These are phyloP conservation scores for Pseudognaphalium luteoalbum DNA, from an alignment of 129 eudicot species.

Conservation along the genomic window DNA sequence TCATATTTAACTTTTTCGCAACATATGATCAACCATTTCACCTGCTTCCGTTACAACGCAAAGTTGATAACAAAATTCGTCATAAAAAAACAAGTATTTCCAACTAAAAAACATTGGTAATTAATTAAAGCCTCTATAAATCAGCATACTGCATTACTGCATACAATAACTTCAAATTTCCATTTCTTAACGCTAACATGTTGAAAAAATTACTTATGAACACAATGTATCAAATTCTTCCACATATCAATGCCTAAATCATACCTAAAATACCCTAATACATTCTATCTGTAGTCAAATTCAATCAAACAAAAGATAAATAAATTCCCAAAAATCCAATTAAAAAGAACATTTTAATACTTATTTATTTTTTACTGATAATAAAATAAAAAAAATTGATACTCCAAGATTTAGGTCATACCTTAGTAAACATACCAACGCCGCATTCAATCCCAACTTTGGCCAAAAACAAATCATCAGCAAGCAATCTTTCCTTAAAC, in stretches of 20 bases:
- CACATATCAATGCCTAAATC: neutral
- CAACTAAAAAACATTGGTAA: neutral
- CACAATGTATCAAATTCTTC: neutral
- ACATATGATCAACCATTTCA: neutral
- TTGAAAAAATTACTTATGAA: too few relatives aligned
- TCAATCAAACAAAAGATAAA: neutral
- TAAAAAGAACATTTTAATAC: neutral
- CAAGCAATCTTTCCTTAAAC: constrained; percentile 86
- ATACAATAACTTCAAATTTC: neutral
- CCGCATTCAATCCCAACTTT: constrained; percentile 80
- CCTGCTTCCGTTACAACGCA: neutral
- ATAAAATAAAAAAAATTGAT: too few relatives aligned
- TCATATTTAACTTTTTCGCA: neutral
- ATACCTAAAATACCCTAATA: too few relatives aligned
- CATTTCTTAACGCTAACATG: too few relatives aligned
- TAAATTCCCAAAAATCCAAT: neutral
- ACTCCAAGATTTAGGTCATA: constrained; percentile 30
- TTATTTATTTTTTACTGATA: neutral
- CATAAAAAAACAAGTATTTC: neutral
- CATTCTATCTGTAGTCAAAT: neutral
- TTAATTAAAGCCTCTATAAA: neutral
- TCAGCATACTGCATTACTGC: too few relatives aligned
- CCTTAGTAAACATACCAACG: constrained; percentile 93
- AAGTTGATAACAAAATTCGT: neutral
- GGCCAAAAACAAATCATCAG: constrained; percentile 89